Evolutionary conservation across 768 basidiomycete genomes (phyloP).

Genomic region (Leccinum arenicola): DNA sequence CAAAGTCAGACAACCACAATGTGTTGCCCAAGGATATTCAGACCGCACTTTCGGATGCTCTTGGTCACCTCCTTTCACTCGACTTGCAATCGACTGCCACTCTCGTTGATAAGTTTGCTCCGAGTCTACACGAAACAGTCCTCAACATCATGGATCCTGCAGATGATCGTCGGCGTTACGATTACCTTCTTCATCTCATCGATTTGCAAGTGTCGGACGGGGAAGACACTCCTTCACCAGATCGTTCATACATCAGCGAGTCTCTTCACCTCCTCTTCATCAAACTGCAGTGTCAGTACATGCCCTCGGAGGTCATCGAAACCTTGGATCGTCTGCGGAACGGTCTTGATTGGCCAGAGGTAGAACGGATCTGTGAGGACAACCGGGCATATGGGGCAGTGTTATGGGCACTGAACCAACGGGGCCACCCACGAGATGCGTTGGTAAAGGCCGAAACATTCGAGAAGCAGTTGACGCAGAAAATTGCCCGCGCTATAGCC

Average conservation of each 20-base stretch:
- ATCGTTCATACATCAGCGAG: conserved; percentile 47
- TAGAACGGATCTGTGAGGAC: conserved; percentile 64
- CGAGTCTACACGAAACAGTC: conserved; percentile 63
- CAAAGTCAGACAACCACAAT: conserved; percentile 46
- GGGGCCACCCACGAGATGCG: conserved; percentile 61
- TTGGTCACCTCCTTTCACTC: conserved; percentile 61
- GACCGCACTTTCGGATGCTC: conserved; percentile 49
- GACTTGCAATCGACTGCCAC: conserved; percentile 67
- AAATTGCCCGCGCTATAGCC: conserved; percentile 40
- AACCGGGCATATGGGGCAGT: conserved; percentile 69
- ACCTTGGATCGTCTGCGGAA: conserved; percentile 53
- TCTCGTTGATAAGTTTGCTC: conserved; percentile 67
- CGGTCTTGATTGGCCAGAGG: conserved; percentile 52
- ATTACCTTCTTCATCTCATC: conserved; percentile 76
- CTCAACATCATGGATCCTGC: conserved; percentile 47
- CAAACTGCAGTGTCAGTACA: conserved; percentile 67
- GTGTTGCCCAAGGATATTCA: conserved; percentile 55
- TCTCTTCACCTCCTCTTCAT: conserved; percentile 62
- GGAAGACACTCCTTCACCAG: conserved; percentile 30
- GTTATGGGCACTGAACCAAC: conserved; percentile 73
- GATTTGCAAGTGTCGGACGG: conserved; percentile 45
- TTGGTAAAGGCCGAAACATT: conserved; percentile 63
- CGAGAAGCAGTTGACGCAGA: conserved; percentile 48
- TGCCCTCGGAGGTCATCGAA: conserved; percentile 60
- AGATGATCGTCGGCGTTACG: conserved; percentile 55